Base-by-base conservation (phyloP, 2,329 filamentous ascomycete species). In the Hypoxylon sp. region DNA sequence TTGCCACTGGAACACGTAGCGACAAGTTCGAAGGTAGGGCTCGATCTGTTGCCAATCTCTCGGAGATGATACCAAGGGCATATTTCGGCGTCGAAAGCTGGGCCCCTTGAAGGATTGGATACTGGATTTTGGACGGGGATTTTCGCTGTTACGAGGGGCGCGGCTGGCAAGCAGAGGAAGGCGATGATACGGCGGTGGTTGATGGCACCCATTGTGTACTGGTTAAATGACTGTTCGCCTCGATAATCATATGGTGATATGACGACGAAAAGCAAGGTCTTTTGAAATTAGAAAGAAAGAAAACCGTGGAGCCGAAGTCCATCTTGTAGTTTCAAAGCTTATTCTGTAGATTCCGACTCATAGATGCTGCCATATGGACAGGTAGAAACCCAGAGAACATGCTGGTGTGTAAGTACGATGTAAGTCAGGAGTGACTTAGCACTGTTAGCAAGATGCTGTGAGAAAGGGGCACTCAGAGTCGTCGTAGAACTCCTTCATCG, bases 51-150 rank as follows among this genome's bases (percentile, higher is more conserved):
- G 6, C 26, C 38, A 11, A 16, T 36, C 28, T 38, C 30, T 4
- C 28, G 16, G 18, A 57, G 42, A n/a, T 59, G 38, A 36, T 42
- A 59, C 54, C 44, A 45, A 1, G 57, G 57, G 8, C 57, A 61
- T 53, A 48, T 12, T 7, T 30, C n/a, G 3, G 36, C 16, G 26
- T 22, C 20, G 18, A 61, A 59, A 28, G 8, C 26, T 20, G 24
- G 14, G 9, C 38, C 36, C 14, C 11, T 30, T n/a, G 40, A 12
- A 5, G 40, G 26, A 26, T 36, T 26, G 18, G 12, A 55, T 22
- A 24, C 24, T 5, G 36, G 36, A 11, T 45, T 16, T 5, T 9
- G 12, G 24, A 16, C 14, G 1, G 28, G 52, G 11, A 24, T 22
- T 22, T 59, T 26, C 18, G 45, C 55, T 14, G 7, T n/a, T 8